Evolutionary conservation across 2,329 filamentous ascomycete genomes (phyloP), one percentile per base, ranked within the genome.

Genomic region (Neofusicoccum parvum): DNA sequence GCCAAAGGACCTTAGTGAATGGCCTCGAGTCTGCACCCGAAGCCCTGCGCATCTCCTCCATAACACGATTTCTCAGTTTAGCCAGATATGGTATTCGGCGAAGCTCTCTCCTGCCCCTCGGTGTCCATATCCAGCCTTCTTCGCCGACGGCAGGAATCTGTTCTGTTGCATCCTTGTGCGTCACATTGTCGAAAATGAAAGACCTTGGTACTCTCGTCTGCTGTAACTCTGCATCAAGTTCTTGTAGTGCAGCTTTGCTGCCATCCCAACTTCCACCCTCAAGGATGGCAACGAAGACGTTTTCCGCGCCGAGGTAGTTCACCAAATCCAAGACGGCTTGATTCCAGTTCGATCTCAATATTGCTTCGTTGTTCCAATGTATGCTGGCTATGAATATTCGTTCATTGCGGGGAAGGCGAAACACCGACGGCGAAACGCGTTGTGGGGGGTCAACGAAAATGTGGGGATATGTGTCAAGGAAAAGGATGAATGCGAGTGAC

Each of bases 251-350:
- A 14, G 79, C 82, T 75, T 91, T 91, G n/a, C 86, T 90, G 65
- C 87, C 81, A 73, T 92, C 90, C 79, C 85, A 88, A 72, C 87
- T 90, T 4, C 89, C 89, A 69, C 87, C 89, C 74, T 92, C 90
- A 65, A 86, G 84, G 27, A 92, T 82, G 65, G 85, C 87, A 39
- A 92, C 83, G 72, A 85, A 92, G 1, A 92, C 85, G 72, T 91
- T 91, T 2, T 86, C 80, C 0, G 83, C 76, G 0, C 89, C 89
- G 3, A 91, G 77, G 5, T 80, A 78, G 49, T 82, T 78, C 3
- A 85, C 82, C 17, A 92, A 77, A 1, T 83, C 78, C 5, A 89
- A 65, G 2, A 92, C 79, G 0, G 87, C 87, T 5, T 81, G 75
- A 67, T 83, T 87, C 89, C 90, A 92, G 69, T 88, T 83, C 4